A percentile compares a stretch with the other conserved stretches of the same genome.
Evolutionary conservation across 2,329 filamentous ascomycete species (phyloP).

Genomic region (Cadophora luteo-olivacea): DNA sequence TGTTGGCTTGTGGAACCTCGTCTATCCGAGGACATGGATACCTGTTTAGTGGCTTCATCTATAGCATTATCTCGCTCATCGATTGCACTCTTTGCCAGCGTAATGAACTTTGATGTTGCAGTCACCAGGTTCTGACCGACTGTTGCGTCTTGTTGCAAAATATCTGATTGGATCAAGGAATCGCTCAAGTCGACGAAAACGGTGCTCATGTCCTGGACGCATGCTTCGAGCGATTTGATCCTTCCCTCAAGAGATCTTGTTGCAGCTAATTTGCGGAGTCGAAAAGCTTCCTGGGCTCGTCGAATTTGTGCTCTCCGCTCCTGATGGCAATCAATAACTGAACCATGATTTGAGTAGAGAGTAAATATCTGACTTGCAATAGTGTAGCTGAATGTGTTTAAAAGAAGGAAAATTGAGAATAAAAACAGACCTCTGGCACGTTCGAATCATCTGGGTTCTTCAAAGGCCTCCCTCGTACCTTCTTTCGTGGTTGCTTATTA

Average conservation of each 20-base stretch:
- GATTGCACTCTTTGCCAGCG: conserved; percentile 18
- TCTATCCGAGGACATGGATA: neutral
- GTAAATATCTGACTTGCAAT: neutral
- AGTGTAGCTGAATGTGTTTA: too few species aligned
- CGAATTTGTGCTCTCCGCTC: conserved; percentile 25
- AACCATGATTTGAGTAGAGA: neutral
- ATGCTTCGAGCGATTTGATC: conserved; percentile 18
- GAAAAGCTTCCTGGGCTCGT: conserved; percentile 25
- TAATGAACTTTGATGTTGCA: conserved; percentile 19
- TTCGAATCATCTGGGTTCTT: conserved; percentile 11
- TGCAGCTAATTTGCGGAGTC: conserved; percentile 18
- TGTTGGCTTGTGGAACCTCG: neutral
- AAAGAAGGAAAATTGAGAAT: neutral
- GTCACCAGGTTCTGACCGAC: conserved; percentile 6
- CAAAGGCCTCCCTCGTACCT: conserved; percentile 15
- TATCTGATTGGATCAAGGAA: conserved; percentile 16
- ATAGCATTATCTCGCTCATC: neutral
- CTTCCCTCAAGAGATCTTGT: conserved; percentile 19
- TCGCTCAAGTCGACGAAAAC: conserved; percentile 26
- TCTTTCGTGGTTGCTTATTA: neutral
- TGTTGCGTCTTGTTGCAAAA: conserved; percentile 8
- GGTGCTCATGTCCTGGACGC: conserved; percentile 26
- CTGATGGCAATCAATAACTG: neutral
- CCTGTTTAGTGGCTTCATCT: neutral
- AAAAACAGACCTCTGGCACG: conserved; percentile 10